Base-by-base conservation (phyloP, 169 alveolate genomes). In the Eimeria maxima region DNA sequence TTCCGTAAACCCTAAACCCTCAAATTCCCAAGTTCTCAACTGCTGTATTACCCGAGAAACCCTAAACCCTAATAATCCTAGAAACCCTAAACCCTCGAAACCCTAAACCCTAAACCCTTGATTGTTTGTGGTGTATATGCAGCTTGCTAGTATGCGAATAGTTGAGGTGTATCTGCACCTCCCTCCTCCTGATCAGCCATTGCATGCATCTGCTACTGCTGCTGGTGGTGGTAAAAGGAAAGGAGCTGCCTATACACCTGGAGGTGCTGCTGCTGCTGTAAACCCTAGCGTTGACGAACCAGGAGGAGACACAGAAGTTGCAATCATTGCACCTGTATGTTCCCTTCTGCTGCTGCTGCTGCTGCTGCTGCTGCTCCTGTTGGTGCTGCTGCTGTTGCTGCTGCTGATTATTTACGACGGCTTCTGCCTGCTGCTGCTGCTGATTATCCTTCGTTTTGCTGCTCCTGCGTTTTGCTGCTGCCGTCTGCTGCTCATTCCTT, bases 231-330 rank as follows among this genome's bases (percentile, higher is more conserved):
- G 42, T 22, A 78, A 42, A 6, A 78, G 47, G 27, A 78, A 45
- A 29, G 65, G 27, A 38, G 45, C 38, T 42, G 88, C 47, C 20
- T 65, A 78, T 78, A 78, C 88, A 38, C 53, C 88, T 44, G 88
- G 88, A 16, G 87, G 95, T 5, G 18, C 42, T 20, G 81, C 73
- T 69, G 95, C 71, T 47, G 90, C 95, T 16, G 45, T 76, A 20
- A 65, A n/a, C n/a, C n/a, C n/a, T n/a, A n/a, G n/a, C n/a, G n/a
- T 90, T 4, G 95, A 90, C 65, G 95, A 90, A 44, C 63, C 55
- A 38, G 95, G 90, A 29, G 95, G 95, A 53, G 95, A 90, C 81
- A 90, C 83, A 27, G 86, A 90, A 33, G 90, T 74, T n/a, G 89
- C 95, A 0, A 90, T 90, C 13, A 83, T 83, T 6, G 95, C 83